phyloP scores from a whole-genome alignment of 164 flowering plant species.

The Taxillus chinensis region DNA sequence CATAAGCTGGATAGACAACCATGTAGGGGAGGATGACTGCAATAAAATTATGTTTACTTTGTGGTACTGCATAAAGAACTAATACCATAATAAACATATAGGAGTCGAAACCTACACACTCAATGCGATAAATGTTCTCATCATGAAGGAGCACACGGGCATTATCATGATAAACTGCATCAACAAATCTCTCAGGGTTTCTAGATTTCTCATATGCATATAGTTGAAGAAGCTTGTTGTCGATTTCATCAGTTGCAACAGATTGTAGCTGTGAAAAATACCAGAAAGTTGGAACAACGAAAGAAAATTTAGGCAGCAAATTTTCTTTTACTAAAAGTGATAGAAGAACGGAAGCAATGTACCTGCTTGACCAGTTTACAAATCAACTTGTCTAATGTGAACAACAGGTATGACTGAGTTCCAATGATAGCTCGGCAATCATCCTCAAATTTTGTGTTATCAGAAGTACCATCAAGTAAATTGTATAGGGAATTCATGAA shows the following conservation, averaged over 20 bases:
- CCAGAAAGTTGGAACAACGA: neutral
- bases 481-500: conserved; percentile 75
- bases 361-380: conserved; percentile 83
- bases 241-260: conserved; percentile 75
- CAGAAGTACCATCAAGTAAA: conserved; percentile 86
- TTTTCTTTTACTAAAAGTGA: too few relatives aligned
- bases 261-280: conserved; percentile 62
- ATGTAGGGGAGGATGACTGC: conserved; percentile 58
- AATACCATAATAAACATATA: neutral
- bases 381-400: conserved; percentile 89
- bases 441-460: conserved; percentile 90
- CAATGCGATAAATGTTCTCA: conserved; percentile 77
- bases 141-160: conserved; percentile 83
- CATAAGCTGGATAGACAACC: conserved; percentile 80
- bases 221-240: conserved; percentile 85
- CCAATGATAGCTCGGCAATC: conserved; percentile 92
- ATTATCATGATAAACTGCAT: conserved; percentile 77
- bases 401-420: conserved; percentile 85
- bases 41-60: conserved; percentile 1
- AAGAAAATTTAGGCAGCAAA: neutral
- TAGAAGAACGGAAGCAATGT: neutral
- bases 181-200: conserved; percentile 51
- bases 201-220: conserved; percentile 82
- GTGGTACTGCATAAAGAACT: neutral
- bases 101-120: conserved; percentile 55